Conservation (phyloP, 257 asterid genomes). For the Gentiana straminea region DNA sequence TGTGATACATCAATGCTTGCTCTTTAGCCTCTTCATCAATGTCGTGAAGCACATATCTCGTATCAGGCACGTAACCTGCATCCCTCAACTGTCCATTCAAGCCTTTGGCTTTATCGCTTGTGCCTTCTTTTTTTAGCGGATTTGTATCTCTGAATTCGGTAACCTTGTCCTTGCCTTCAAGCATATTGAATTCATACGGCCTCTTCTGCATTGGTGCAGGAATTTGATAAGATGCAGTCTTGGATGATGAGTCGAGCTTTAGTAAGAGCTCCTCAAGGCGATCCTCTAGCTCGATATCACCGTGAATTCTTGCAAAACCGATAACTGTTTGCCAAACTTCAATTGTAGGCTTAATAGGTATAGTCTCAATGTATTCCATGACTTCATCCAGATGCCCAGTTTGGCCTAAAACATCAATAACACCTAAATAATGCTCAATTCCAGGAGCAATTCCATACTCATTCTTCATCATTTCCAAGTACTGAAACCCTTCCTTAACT, state of each 20-base stretch:
- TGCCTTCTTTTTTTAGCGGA: constrained; percentile 8
- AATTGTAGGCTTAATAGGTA: constrained; percentile 27
- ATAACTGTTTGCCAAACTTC: constrained; percentile 26
- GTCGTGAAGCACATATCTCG: constrained; percentile 25
- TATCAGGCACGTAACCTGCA: constrained; percentile 23
- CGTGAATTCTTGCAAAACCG: constrained; percentile 23
- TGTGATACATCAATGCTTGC: constrained; percentile 26
- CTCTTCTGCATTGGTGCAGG: constrained; percentile 17
- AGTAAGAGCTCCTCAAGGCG: constrained; percentile 21
- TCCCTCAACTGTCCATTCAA: constrained; percentile 23
- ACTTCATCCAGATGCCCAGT: constrained; percentile 34
- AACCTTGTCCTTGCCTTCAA: constrained; percentile 15
- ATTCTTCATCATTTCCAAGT: constrained; percentile 28
- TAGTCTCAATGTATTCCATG: constrained; percentile 25
- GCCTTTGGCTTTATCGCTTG: constrained; percentile 13
- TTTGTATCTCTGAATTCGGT: constrained; percentile 5
- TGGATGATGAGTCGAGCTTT: constrained; percentile 16
- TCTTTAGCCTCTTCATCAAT: constrained; percentile 24
- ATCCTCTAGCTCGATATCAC: constrained; percentile 35
- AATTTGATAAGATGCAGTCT: constrained; percentile 4
- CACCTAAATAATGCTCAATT: constrained; percentile 24
- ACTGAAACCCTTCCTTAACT: constrained; percentile 19
- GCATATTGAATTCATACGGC: constrained; percentile 18
- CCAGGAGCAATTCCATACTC: constrained; percentile 19
- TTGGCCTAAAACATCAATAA: constrained; percentile 24